Percentiles rank a stretch among this genome's conserved stretches.
phyloP scores from a whole-genome alignment of 225 moss, liverwort and hornwort species.

The Sphagnum contortum region DNA sequence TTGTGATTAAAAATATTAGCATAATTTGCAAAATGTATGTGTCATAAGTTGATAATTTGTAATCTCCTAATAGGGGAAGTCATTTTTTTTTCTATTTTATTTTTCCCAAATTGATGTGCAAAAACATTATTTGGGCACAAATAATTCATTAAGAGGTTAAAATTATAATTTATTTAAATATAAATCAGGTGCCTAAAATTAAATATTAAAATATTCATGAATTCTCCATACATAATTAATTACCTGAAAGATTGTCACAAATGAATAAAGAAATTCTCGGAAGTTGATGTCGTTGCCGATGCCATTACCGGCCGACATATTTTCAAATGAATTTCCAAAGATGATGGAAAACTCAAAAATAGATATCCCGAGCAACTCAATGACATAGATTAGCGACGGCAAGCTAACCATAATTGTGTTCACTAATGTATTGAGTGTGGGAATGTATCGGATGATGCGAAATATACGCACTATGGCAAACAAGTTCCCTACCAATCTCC shows the following conservation, averaged over 20 bases:
- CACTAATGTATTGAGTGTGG: conserved; percentile 40
- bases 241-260: conserved; percentile 48
- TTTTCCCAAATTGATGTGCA: no score
- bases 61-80: no score
- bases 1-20: no score
- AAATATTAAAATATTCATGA: no score
- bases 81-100: no score
- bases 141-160: no score
- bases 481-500: conserved; percentile 18
- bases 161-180: no score
- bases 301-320: conserved; percentile 12
- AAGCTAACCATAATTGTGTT: conserved; percentile 52
- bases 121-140: no score
- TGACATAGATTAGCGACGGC: conserved; percentile 67
- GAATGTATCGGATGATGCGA: conserved; percentile 60
- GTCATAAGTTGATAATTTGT: no score
- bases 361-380: conserved; percentile 56
- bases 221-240: background rate
- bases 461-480: conserved; percentile 53
- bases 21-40: no score
- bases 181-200: no score
- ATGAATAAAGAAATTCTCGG: conserved; percentile 28
- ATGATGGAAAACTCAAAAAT: conserved; percentile 46
- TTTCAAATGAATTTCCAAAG: conserved; percentile 6
- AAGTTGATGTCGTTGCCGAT: conserved; percentile 23